A percentile compares a stretch with the other conserved stretches of the same genome.
Conservation (phyloP, 345 rosid species). For the Pistacia atlantica region DNA sequence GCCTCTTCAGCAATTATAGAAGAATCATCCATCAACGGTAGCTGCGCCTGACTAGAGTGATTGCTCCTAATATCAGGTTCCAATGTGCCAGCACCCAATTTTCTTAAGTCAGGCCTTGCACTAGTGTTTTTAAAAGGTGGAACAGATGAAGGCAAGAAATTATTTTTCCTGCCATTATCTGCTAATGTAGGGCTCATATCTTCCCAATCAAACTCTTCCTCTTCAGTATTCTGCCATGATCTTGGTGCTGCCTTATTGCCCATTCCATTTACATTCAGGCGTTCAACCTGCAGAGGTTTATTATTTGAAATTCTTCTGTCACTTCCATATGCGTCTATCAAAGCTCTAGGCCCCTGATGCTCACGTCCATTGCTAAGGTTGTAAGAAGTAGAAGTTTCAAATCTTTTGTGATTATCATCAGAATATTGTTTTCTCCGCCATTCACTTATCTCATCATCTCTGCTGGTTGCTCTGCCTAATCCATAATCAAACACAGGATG, state of each 20-base stretch:
- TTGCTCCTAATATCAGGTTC: constrained; percentile 50
- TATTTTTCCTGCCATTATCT: constrained; percentile 56
- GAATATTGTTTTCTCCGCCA: constrained; percentile 55
- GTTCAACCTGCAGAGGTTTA: constrained; percentile 49
- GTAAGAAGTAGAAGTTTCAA: constrained; percentile 40
- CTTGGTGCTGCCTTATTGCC: constrained; percentile 51
- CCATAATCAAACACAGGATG: constrained; percentile 57
- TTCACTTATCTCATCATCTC: constrained; percentile 60
- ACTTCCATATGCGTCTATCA: constrained; percentile 95
- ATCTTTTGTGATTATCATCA: constrained; percentile 43
- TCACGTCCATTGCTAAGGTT: constrained; percentile 55
- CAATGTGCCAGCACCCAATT: constrained; percentile 32
- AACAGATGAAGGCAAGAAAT: constrained; percentile 48
- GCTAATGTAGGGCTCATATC: constrained; percentile 92
- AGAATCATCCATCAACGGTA: constrained; percentile 40
- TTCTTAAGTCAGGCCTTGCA: constrained; percentile 52
- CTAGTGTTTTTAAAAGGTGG: constrained; percentile 47
- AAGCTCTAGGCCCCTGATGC: constrained; percentile 79
- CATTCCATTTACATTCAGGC: constrained; percentile 54
- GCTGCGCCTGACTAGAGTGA: constrained; percentile 40
- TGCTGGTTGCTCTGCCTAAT: constrained; percentile 43
- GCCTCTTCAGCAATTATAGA: constrained; percentile 39
- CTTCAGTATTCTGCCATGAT: constrained; percentile 98
- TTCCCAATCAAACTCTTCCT: constrained; percentile 99
- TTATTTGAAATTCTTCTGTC: constrained; percentile 54